A percentile compares a stretch with the other conserved stretches of the same genome.
Evolutionary conservation across 306 rosid species (phyloP).

Genomic region (Quercus gilva): DNA sequence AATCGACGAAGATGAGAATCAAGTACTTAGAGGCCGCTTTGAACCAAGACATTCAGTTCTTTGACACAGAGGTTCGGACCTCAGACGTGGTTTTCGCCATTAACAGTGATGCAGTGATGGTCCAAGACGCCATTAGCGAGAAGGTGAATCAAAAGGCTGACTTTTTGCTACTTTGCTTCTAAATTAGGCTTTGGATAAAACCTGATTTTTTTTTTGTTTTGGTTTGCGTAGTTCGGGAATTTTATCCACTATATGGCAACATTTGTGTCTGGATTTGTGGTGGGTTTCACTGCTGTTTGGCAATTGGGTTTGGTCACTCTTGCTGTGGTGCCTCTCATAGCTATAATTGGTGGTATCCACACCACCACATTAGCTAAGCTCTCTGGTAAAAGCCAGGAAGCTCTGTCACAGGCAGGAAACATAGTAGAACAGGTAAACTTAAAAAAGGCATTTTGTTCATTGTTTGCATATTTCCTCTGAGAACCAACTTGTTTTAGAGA

Average conservation of each 20-base stretch:
- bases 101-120: conserved; percentile 91
- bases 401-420: conserved; percentile 94
- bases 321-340: conserved; percentile 93
- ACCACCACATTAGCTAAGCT: conserved; percentile 80
- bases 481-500: neutral
- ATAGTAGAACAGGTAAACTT: conserved; percentile 77
- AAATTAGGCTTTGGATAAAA: conserved; percentile 6
- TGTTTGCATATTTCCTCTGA: neutral
- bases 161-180: neutral
- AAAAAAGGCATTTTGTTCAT: neutral
- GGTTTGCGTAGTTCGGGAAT: conserved; percentile 82
- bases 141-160: conserved; percentile 52
- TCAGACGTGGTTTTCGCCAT: conserved; percentile 93
- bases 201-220: neutral
- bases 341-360: conserved; percentile 86
- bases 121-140: conserved; percentile 98
- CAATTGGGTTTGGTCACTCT: conserved; percentile 93
- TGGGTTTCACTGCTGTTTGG: conserved; percentile 98
- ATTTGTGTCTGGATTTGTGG: conserved; percentile 91
- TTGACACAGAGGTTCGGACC: conserved; percentile 89
- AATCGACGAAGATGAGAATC: conserved; percentile 94
- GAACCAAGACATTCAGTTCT: conserved; percentile 86
- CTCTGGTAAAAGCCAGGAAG: conserved; percentile 81
- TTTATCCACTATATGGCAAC: conserved; percentile 98
- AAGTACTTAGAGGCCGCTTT: conserved; percentile 87